Percentiles rank a stretch among this genome's conserved stretches.
These are phyloP conservation scores for Torulaspora gathmanii DNA, from an alignment of 805 yeast species.

Conservation along the genomic window DNA sequence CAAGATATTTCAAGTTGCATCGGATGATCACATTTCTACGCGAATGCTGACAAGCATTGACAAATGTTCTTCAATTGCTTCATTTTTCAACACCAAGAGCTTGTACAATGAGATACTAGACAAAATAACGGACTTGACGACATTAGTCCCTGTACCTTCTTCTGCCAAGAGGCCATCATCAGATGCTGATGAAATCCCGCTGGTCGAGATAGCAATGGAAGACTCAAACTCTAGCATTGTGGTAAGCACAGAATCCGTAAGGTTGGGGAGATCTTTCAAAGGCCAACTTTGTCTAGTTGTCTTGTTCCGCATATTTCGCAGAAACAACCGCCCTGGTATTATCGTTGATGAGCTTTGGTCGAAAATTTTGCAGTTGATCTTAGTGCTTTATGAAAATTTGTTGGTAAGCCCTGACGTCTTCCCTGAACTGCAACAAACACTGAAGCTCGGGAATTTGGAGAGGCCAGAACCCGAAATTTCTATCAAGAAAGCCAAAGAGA, in stretches of 20 bases:
- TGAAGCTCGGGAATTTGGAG: conserved; percentile 50
- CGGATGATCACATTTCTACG: conserved; percentile 84
- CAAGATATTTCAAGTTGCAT: conserved; percentile 76
- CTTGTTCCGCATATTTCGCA: conserved; percentile 67
- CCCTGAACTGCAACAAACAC: conserved; percentile 55
- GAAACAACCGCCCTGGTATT: conserved; percentile 46
- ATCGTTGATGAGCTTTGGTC: conserved; percentile 49
- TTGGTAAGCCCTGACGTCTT: conserved; percentile 63
- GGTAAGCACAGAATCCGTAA: conserved; percentile 75
- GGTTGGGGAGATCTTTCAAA: conserved; percentile 84
- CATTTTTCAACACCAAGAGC: conserved; percentile 51
- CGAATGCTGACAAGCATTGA: conserved; percentile 85
- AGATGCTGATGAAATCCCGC: conserved; percentile 37
- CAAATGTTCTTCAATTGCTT: conserved; percentile 74
- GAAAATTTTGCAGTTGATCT: conserved; percentile 51
- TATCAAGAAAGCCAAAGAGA: conserved; percentile 57
- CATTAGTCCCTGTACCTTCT: conserved; percentile 37
- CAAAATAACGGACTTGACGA: conserved; percentile 62
- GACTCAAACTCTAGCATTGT: conserved; percentile 53
- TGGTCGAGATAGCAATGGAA: conserved; percentile 44
- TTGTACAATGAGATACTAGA: conserved; percentile 65
- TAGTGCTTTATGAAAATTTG: conserved; percentile 67
- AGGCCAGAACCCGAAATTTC: conserved; percentile 63
- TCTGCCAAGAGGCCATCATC: conserved; percentile 19
- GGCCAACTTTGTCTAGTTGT: conserved; percentile 88